phyloP scores from a whole-genome alignment of 768 basidiomycete species.

The Calocybe gangraenosa region DNA sequence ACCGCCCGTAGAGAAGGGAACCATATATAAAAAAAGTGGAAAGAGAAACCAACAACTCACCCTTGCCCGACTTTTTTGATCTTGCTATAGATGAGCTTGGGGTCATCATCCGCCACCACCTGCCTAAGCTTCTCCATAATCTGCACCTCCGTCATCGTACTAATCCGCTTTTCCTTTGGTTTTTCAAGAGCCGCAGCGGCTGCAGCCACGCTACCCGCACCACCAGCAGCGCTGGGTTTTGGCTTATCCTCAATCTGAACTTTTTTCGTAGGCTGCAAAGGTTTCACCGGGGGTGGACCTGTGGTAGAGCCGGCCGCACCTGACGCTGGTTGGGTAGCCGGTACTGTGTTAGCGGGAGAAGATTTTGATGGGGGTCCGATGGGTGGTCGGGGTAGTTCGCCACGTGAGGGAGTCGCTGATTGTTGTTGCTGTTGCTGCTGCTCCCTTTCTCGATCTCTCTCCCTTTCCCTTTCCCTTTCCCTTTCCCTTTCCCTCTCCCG shows the following conservation, averaged over 20 bases:
- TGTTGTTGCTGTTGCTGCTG: slow-evolving; percentile 19
- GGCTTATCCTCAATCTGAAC: slow-evolving; percentile 54
- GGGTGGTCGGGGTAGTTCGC: slow-evolving; percentile 28
- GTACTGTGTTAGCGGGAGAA: slow-evolving; percentile 41
- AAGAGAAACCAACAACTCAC: slow-evolving; percentile 44
- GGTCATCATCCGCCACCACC: slow-evolving; percentile 85
- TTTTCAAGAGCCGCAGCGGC: slow-evolving; percentile 75
- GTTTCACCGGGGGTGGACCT: slow-evolving; percentile 65
- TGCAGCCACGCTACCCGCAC: slow-evolving; percentile 48
- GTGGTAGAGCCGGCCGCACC: slow-evolving; percentile 47
- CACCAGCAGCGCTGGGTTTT: slow-evolving; percentile 33
- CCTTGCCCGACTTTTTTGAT: slow-evolving; percentile 99
- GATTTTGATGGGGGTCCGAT: slow-evolving; percentile 35
- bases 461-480: slow-evolving; percentile 23
- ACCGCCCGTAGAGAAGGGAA: too few species aligned
- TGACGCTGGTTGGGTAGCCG: slow-evolving; percentile 39
- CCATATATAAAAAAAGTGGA: neutral
- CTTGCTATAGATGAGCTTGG: slow-evolving; percentile 87
- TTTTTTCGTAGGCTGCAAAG: slow-evolving; percentile 74
- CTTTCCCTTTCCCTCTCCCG: slow-evolving; percentile 11
- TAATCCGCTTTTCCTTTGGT: slow-evolving; percentile 86
- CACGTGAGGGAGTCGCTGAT: slow-evolving; percentile 16
- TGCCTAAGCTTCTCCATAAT: slow-evolving; percentile 96
- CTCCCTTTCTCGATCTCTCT: slow-evolving; percentile 21
- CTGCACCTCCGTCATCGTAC: slow-evolving; percentile 95